Evolutionary conservation across 306 rosid genomes (phyloP).

Genomic region (Sophora flavescens): DNA sequence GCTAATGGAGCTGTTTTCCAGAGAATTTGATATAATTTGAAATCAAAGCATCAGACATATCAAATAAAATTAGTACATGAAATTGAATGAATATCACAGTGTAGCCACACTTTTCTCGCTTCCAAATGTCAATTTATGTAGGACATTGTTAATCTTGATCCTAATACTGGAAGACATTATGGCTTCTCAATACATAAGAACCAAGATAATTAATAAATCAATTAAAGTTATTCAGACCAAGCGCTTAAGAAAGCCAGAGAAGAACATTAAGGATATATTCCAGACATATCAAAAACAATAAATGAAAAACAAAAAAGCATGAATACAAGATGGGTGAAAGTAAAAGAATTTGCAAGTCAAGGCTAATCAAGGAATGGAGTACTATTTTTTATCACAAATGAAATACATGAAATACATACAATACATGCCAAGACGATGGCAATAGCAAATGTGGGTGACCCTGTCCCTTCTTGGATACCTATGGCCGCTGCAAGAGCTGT

Average conservation of each 20-base stretch:
- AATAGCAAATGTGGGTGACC: constrained; percentile 76
- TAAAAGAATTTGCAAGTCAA: constrained; percentile 20
- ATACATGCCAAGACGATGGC: constrained; percentile 81
- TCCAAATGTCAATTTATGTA: neutral
- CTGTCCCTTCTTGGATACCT: constrained; percentile 74
- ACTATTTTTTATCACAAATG: neutral
- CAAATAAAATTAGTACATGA: constrained; percentile 8
- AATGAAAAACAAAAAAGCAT: neutral
- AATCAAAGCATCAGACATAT: neutral
- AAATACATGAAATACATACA: constrained; percentile 64
- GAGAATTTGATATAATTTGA: neutral
- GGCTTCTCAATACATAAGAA: constrained; percentile 18
- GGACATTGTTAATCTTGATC: constrained; percentile 27
- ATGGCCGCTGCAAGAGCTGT: constrained; percentile 77
- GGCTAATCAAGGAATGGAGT: constrained; percentile 19
- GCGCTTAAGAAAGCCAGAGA: constrained; percentile 7
- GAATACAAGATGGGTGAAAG: constrained; percentile 8
- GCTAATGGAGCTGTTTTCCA: neutral
- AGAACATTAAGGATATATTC: neutral
- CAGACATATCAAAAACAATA: neutral
- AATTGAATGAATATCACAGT: neutral
- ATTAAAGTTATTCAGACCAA: neutral
- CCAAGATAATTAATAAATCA: neutral
- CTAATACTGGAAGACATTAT: neutral
- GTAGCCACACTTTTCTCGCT: neutral